These are phyloP conservation scores for Taxawa tesnikishii DNA, from an alignment of 2,329 filamentous ascomycete species.

Conservation along the genomic window DNA sequence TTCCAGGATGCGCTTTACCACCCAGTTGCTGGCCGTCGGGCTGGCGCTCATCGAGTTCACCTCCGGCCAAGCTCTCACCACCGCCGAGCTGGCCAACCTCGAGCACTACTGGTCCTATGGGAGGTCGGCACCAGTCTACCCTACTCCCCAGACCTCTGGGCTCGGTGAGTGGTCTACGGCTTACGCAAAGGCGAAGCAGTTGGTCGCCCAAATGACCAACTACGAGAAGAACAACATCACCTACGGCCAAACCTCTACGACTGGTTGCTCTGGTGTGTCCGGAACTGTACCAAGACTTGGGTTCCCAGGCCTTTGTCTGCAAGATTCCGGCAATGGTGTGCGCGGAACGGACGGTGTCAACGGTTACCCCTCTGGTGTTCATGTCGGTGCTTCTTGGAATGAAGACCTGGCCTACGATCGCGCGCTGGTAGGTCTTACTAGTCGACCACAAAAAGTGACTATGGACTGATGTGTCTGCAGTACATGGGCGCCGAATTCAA, in stretches of 20 bases:
- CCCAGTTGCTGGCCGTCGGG: conserved; percentile 5
- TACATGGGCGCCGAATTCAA: conserved; percentile 47
- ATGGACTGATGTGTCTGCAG: too few relatives aligned
- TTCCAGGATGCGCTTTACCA: conserved; percentile 7
- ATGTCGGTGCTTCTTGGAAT: conserved; percentile 25
- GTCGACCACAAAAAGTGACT: too few relatives aligned
- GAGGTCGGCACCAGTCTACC: conserved; percentile 16
- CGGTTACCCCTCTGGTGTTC: conserved; percentile 28
- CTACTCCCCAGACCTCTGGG: conserved; percentile 19
- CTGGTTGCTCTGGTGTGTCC: conserved; percentile 25
- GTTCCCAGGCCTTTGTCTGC: conserved; percentile 28
- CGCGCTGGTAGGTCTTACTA: too few relatives aligned
- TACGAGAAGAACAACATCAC: conserved; percentile 26
- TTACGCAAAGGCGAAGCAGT: conserved; percentile 17
- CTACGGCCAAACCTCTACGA: conserved; percentile 15
- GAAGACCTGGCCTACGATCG: conserved; percentile 39
- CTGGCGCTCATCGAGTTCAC: conserved; percentile 4
- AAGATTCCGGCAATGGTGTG: conserved; percentile 30
- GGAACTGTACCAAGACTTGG: conserved; percentile 21
- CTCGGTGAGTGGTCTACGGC: conserved; percentile 19
- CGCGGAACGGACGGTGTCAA: conserved; percentile 30
- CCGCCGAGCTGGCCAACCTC: conserved; percentile 10
- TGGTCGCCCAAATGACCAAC: conserved; percentile 21
- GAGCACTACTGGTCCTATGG: conserved; percentile 17
- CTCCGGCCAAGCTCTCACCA: conserved; percentile 2